These are phyloP conservation scores for Syzygium jambos DNA, from an alignment of 345 rosid species.

Conservation along the genomic window DNA sequence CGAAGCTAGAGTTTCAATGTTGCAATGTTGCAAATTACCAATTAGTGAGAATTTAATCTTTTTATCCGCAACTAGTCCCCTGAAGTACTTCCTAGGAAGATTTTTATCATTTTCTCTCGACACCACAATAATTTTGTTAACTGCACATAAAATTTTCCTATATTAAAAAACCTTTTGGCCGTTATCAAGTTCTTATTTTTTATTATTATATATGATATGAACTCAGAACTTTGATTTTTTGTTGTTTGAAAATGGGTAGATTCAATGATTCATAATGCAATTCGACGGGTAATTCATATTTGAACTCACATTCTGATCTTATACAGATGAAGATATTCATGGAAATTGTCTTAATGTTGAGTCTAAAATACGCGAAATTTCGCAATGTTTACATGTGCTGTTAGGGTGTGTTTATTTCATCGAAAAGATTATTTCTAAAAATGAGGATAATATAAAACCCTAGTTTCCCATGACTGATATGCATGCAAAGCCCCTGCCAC, in stretches of 20 bases:
- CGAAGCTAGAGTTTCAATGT: background rate
- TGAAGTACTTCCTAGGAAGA: background rate
- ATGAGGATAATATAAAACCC: too few species aligned
- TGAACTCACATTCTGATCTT: background rate
- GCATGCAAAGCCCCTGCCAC: too few species aligned
- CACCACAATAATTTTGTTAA: background rate
- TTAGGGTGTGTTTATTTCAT: too few species aligned
- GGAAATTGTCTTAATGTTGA: too few species aligned
- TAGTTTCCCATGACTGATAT: too few species aligned
- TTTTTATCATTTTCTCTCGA: background rate
- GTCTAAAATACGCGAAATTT: too few species aligned
- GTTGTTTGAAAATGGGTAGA: background rate
- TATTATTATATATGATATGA: background rate
- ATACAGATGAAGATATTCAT: background rate
- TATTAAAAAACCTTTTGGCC: background rate
- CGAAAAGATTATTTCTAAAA: too few species aligned
- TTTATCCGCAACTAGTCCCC: background rate
- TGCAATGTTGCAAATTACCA: background rate
- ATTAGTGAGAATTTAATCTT: background rate
- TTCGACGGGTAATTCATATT: background rate
- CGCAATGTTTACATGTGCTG: too few species aligned
- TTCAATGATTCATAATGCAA: background rate
- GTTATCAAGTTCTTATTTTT: background rate
- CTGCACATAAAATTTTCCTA: too few species aligned
- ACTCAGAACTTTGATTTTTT: background rate